Evolutionary conservation across 2,329 filamentous ascomycete genomes (phyloP), one percentile per base, ranked within the genome.

Genomic region (Beauveria rudraprayagi): DNA sequence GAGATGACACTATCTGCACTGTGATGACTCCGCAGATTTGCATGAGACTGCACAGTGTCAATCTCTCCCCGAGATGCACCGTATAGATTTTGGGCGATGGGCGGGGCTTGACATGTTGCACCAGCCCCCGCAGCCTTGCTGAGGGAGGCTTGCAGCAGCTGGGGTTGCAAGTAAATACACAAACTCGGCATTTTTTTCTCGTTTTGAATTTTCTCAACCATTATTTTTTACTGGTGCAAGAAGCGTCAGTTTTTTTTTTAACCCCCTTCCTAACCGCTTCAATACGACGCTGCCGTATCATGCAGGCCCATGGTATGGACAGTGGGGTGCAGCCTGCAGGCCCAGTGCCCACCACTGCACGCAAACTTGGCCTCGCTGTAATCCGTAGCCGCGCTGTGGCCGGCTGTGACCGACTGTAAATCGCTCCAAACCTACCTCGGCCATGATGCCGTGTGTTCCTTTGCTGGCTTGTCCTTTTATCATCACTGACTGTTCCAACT

Each of bases 21-120:
- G 56, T 59, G 40, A n/a, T 0, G 9, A 2, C 14, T 8, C 3
- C 1, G 5, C 14, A 11, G 5, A 5, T 8, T 26, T 17, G 37
- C 24, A n/a, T 17, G 40, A 0, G 0, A 1, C 1, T 3, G 3
- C 11, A 59, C 24, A 11, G 56, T 59, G 40, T 16, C 5, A 24
- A 46, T 24, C 6, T 1, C 2, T 11, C 0, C 1, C 5, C 3
- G 3, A 14, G 22, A 52, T 24, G 48, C 47, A 59, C 56, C 16
- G 56, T 59, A 5, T 59, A 59, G 56, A 59, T 59, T 59, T 30
- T 48, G 43, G 16, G 43, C 47, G 56, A 52, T 59, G 47, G 56
- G 37, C 56, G 56, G 48, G 48, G 56, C 40, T 43, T 37, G 48
- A 28, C 16, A 19, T n/a, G 37, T 24, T n/a, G 8, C 16, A 26